Conservation (phyloP, 306 rosid species). For the Prosopis cineraria region DNA sequence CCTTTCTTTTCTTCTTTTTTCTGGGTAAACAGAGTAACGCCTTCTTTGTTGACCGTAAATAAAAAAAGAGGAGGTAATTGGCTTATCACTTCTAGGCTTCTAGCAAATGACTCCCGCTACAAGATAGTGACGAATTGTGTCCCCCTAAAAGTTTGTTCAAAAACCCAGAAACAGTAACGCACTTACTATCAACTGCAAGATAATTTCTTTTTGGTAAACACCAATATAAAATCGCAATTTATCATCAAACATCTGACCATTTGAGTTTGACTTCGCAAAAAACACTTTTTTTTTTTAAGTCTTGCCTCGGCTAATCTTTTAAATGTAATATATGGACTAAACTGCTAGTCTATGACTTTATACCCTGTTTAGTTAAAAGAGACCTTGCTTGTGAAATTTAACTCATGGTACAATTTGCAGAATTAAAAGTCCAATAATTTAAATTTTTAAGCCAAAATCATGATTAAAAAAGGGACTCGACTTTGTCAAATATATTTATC, state of each 20-base stretch:
- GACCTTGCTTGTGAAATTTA: conserved; percentile 18
- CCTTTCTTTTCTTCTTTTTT: no score
- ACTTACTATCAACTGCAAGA: no score
- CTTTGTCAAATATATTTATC: conserved; percentile 19
- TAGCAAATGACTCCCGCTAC: no score
- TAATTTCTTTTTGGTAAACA: no score
- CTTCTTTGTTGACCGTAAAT: no score
- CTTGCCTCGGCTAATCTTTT: not conserved
- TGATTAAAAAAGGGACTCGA: not conserved
- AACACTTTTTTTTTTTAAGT: not conserved
- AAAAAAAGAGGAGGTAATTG: no score
- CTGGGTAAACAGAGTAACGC: no score
- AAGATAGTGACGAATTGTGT: no score
- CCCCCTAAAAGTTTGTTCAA: no score
- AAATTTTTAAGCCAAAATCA: conserved; percentile 32
- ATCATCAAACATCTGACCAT: not conserved
- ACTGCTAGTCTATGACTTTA: conserved; percentile 7
- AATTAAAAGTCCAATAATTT: conserved; percentile 39
- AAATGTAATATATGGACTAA: not conserved
- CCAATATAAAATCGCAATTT: no score
- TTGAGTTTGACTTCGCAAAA: not conserved
- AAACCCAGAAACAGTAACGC: no score
- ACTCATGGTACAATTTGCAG: conserved; percentile 7
- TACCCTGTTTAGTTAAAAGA: conserved; percentile 29
- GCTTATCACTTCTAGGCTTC: no score